These are phyloP conservation scores for Penicillium griseofulvum DNA, from an alignment of 2,329 filamentous ascomycete genomes.

Conservation along the genomic window DNA sequence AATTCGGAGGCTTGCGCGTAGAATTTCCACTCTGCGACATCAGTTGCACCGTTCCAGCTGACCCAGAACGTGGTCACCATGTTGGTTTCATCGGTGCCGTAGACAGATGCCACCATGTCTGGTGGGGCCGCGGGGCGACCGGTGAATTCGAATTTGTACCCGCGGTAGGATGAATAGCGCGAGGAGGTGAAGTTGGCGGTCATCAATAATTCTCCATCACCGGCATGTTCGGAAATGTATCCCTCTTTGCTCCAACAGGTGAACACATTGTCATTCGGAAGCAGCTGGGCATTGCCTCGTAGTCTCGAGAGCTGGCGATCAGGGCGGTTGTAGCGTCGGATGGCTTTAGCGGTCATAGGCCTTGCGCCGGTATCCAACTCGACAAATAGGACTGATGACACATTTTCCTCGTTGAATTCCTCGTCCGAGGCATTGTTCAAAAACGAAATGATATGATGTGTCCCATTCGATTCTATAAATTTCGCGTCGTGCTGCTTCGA, in stretches of 20 bases:
- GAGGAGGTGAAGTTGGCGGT: conserved; percentile 33
- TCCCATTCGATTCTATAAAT: conserved; percentile 29
- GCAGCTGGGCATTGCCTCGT: conserved; percentile 35
- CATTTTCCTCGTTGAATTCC: conserved; percentile 22
- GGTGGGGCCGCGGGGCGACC: conserved; percentile 33
- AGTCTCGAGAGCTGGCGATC: conserved; percentile 31
- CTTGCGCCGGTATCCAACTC: conserved; percentile 26
- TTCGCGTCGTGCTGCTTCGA: conserved; percentile 40
- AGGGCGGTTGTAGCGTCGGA: conserved; percentile 32
- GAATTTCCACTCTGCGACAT: conserved; percentile 36
- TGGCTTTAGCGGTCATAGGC: conserved; percentile 28
- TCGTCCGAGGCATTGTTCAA: conserved; percentile 38
- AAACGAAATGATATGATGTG: conserved; percentile 33
- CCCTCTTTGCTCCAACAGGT: conserved; percentile 36
- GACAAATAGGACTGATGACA: conserved; percentile 31
- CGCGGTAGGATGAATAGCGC: conserved; percentile 39
- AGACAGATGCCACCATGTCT: conserved; percentile 28
- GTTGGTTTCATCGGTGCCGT: conserved; percentile 26
- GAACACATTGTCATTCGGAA: conserved; percentile 38
- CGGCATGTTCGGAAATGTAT: conserved; percentile 34
- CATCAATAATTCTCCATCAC: conserved; percentile 31
- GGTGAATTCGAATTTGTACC: conserved; percentile 39
- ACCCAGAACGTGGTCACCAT: conserved; percentile 34
- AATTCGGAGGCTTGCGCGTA: conserved; percentile 28
- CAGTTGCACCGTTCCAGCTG: conserved; percentile 41